Evolutionary conservation across 371 early-diverging fungal species (phyloP).

Genomic region (Rhizopus stolonifer): DNA sequence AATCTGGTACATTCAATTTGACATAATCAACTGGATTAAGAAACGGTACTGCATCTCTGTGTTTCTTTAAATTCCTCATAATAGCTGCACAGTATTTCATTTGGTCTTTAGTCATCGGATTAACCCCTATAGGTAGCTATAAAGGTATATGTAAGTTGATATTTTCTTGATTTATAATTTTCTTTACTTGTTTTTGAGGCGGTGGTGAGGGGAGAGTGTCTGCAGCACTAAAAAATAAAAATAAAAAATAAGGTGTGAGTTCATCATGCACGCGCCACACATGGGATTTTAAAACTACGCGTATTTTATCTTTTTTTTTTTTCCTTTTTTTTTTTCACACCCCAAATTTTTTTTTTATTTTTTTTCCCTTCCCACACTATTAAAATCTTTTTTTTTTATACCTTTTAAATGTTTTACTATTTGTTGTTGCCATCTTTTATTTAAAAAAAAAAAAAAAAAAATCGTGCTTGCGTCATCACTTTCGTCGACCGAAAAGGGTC

Average conservation of each 20-base stretch:
- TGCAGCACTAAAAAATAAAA: neutral
- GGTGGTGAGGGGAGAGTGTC: constrained; percentile 23
- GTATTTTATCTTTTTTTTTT: neutral
- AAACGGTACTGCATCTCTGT: constrained; percentile 80
- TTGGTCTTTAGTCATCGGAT: constrained; percentile 72
- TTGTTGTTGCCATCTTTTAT: neutral
- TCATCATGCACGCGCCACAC: constrained; percentile 1
- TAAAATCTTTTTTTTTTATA: neutral
- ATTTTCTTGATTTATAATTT: no score
- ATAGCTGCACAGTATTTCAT: constrained; percentile 78
- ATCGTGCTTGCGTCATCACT: neutral
- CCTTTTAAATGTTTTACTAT: neutral
- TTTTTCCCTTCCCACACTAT: neutral
- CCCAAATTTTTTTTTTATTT: neutral
- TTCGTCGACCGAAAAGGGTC: constrained; percentile 14
- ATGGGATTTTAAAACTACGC: neutral
- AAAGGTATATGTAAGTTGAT: no score
- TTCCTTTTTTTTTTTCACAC: neutral
- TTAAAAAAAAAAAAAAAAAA: constrained; percentile 9
- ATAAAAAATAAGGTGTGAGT: neutral
- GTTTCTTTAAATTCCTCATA: constrained; percentile 70
- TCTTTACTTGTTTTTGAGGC: neutral
- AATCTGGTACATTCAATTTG: constrained; percentile 90
- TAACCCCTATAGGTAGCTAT: neutral
- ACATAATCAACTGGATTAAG: constrained; percentile 94